phyloP scores from a whole-genome alignment of 2,329 filamentous ascomycete species.

The Colletotrichum sp. region DNA sequence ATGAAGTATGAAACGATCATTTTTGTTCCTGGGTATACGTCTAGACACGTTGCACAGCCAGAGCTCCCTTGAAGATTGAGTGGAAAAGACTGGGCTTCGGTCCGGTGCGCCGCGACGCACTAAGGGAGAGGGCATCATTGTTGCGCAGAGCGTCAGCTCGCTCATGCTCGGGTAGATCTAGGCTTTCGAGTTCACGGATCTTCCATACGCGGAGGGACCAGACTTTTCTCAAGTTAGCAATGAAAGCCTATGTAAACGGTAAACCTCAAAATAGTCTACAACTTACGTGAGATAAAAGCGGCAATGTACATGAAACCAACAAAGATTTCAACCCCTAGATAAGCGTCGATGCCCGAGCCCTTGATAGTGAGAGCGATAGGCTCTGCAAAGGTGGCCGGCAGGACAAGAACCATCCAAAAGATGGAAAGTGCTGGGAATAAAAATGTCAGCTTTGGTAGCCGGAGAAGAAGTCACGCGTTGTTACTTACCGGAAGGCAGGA shows the following conservation, averaged over 20 bases:
- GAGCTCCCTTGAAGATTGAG: background rate
- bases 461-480: background rate
- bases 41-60: constrained; percentile 1
- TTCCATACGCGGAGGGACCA: constrained; percentile 22
- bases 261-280: too few relatives aligned
- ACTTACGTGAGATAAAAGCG: constrained; percentile 50
- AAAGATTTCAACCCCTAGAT: constrained; percentile 61
- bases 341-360: constrained; percentile 44
- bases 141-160: background rate
- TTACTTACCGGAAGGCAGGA: constrained; percentile 64
- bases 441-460: background rate
- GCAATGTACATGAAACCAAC: constrained; percentile 64
- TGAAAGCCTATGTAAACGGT: fast-evolving
- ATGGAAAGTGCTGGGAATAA: constrained; percentile 59
- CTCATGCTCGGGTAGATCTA: background rate
- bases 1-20: background rate
- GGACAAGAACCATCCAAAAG: constrained; percentile 71
- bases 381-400: constrained; percentile 73
- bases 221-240: background rate
- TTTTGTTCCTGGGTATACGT: background rate
- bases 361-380: constrained; percentile 66
- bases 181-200: constrained; percentile 13
- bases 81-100: background rate
- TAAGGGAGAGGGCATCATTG: background rate
- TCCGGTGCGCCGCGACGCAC: background rate